These are phyloP conservation scores for Termitomyces sp. DNA, from an alignment of 768 basidiomycete species.

Conservation along the genomic window DNA sequence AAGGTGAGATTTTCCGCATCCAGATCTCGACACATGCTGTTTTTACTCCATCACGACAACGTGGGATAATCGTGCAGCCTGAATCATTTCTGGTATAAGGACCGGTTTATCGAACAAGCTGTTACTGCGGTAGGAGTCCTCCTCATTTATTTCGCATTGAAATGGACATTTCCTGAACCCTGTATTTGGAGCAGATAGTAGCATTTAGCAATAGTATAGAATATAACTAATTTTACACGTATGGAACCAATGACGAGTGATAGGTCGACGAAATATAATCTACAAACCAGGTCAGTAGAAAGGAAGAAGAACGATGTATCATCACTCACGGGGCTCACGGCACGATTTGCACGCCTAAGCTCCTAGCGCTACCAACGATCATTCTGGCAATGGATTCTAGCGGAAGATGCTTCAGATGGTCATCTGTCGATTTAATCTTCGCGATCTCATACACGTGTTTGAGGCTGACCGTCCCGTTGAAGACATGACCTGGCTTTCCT, in stretches of 20 bases:
- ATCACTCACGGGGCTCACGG: slow-evolving; percentile 48
- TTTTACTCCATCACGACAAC: slow-evolving; percentile 1
- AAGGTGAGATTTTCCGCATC: slow-evolving; percentile 1
- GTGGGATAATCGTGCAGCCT: slow-evolving; percentile 6
- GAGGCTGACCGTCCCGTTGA: slow-evolving; percentile 78
- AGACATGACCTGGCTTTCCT: slow-evolving; percentile 75
- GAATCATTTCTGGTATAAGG: slow-evolving; percentile 5
- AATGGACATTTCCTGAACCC: slow-evolving; percentile 9
- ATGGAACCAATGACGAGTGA: slow-evolving; percentile 9
- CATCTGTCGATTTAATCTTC: slow-evolving; percentile 91
- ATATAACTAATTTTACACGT: slow-evolving; percentile 17
- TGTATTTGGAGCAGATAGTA: slow-evolving; percentile 8
- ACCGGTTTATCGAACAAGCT: background rate
- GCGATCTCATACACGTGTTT: slow-evolving; percentile 99
- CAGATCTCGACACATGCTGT: slow-evolving; percentile 7
- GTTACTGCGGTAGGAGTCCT: background rate
- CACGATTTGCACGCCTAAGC: slow-evolving; percentile 86
- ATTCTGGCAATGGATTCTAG: slow-evolving; percentile 87
- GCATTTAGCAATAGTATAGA: slow-evolving; percentile 14
- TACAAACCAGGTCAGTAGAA: slow-evolving; percentile 8
- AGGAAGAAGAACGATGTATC: slow-evolving; percentile 13
- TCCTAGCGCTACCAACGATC: slow-evolving; percentile 85
- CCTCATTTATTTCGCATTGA: slow-evolving; percentile 6
- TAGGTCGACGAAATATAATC: slow-evolving; percentile 4
- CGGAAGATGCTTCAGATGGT: slow-evolving; percentile 80